Conservation (phyloP, 2,329 filamentous ascomycete genomes). For the Stagonosporopsis tanaceti region DNA sequence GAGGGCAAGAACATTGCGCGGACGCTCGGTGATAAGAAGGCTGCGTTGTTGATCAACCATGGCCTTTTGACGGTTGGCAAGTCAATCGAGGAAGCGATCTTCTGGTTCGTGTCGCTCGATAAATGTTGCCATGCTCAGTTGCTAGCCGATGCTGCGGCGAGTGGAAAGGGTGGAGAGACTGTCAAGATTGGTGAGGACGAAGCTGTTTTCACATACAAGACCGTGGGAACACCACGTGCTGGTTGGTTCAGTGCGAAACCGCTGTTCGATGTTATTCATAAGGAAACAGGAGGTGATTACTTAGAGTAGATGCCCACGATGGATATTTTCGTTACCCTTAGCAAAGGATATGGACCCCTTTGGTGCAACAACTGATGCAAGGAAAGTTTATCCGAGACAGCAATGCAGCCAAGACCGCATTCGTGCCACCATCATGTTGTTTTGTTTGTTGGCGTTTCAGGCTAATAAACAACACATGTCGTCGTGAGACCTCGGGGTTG, state of each 20-base stretch:
- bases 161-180: conserved; percentile 68
- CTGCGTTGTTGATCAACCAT: conserved; percentile 63
- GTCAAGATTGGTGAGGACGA: conserved; percentile 74
- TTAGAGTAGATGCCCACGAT: conserved; percentile 49
- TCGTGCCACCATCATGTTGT: conserved; percentile 4
- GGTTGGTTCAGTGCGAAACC: conserved; percentile 76
- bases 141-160: conserved; percentile 63
- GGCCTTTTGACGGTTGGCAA: conserved; percentile 60
- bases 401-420: conserved; percentile 13
- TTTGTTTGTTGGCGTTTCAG: conserved; percentile 7
- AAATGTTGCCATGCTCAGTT: conserved; percentile 64
- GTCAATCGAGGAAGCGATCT: conserved; percentile 60
- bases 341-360: neutral
- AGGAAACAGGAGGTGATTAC: conserved; percentile 66
- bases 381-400: neutral
- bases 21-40: conserved; percentile 59
- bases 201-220: conserved; percentile 71
- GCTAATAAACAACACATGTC: neutral
- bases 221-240: conserved; percentile 66
- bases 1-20: conserved; percentile 63
- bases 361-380: conserved; percentile 3
- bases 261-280: conserved; percentile 73
- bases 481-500: neutral
- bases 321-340: neutral
- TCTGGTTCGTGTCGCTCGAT: conserved; percentile 63